A percentile compares a stretch with the other conserved stretches of the same genome.
These are phyloP conservation scores for Ogataea wickerhamii DNA, from an alignment of 805 yeast genomes.

Conservation along the genomic window DNA sequence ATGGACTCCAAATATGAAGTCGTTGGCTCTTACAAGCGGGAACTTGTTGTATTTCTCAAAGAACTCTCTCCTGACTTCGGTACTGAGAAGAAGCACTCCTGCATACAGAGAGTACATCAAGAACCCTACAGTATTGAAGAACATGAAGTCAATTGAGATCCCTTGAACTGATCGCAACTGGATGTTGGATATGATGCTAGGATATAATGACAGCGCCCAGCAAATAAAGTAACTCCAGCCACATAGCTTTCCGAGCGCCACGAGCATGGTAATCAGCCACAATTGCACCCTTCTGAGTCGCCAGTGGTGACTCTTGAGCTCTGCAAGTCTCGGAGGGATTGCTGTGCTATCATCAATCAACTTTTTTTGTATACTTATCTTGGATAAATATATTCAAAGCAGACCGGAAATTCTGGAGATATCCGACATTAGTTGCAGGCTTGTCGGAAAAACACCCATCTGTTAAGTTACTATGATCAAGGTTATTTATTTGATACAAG, in stretches of 20 bases:
- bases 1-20: slow-evolving; percentile 31
- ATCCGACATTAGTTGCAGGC: too few species aligned
- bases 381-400: too few species aligned
- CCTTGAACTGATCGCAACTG: slow-evolving; percentile 33
- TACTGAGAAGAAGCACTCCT: slow-evolving; percentile 19
- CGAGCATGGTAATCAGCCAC: slow-evolving; percentile 8
- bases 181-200: slow-evolving; percentile 31
- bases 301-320: too few species aligned
- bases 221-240: slow-evolving; percentile 32
- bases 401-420: too few species aligned
- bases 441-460: too few species aligned
- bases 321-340: too few species aligned
- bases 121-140: slow-evolving; percentile 33
- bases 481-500: too few species aligned
- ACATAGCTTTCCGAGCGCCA: slow-evolving; percentile 16
- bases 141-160: slow-evolving; percentile 33
- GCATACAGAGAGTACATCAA: slow-evolving; percentile 30
- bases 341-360: too few species aligned
- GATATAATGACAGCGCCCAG: slow-evolving; percentile 34
- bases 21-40: slow-evolving; percentile 32
- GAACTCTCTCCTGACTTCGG: slow-evolving; percentile 28
- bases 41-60: slow-evolving; percentile 22
- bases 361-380: too few species aligned
- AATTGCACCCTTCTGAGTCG: too few species aligned
- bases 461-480: too few species aligned